phyloP scores from a whole-genome alignment of 495 filamentous ascomycete species.

The Aspergillus funiculosus region DNA sequence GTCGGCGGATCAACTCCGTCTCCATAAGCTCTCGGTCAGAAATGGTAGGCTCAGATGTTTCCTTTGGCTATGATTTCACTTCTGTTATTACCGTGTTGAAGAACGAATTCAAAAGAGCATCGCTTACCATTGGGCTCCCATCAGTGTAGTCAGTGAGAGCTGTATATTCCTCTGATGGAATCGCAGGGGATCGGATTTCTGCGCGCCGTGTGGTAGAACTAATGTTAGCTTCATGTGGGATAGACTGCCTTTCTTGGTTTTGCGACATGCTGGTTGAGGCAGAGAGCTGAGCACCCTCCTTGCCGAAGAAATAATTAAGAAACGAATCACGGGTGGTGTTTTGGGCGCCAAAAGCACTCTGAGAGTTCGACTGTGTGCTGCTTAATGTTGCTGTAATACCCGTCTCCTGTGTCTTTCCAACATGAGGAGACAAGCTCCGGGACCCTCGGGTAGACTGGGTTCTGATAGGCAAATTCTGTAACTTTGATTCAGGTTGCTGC shows the following conservation, averaged over 20 bases:
- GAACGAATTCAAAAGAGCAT: slow-evolving; percentile 11
- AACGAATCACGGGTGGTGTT: slow-evolving; percentile 74
- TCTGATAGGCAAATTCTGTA: slow-evolving; percentile 51
- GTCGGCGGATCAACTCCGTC: slow-evolving; percentile 90
- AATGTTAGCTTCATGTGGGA: slow-evolving; percentile 69
- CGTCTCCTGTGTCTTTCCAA: slow-evolving; percentile 54
- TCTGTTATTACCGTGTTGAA: background rate
- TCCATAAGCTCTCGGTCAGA: slow-evolving; percentile 95
- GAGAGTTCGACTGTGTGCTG: slow-evolving; percentile 56
- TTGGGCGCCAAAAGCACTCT: slow-evolving; percentile 52
- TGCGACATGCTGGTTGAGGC: slow-evolving; percentile 28
- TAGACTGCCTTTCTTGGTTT: slow-evolving; percentile 59
- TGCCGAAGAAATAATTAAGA: slow-evolving; percentile 97
- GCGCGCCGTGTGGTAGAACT: slow-evolving; percentile 75
- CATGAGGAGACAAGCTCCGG: slow-evolving; percentile 77
- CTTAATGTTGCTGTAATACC: slow-evolving; percentile 65
- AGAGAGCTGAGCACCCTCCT: slow-evolving; percentile 61
- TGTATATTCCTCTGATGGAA: slow-evolving; percentile 39
- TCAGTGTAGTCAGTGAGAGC: slow-evolving; percentile 42
- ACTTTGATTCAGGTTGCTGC: slow-evolving; percentile 43
- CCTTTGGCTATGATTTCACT: slow-evolving; percentile 27
- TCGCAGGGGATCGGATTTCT: slow-evolving; percentile 48
- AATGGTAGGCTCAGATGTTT: slow-evolving; percentile 66
- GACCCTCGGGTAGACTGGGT: slow-evolving; percentile 53
- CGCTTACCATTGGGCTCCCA: slow-evolving; percentile 56